Conservation (phyloP, 805 yeast genomes). For the Martiniozyma abietophila region DNA sequence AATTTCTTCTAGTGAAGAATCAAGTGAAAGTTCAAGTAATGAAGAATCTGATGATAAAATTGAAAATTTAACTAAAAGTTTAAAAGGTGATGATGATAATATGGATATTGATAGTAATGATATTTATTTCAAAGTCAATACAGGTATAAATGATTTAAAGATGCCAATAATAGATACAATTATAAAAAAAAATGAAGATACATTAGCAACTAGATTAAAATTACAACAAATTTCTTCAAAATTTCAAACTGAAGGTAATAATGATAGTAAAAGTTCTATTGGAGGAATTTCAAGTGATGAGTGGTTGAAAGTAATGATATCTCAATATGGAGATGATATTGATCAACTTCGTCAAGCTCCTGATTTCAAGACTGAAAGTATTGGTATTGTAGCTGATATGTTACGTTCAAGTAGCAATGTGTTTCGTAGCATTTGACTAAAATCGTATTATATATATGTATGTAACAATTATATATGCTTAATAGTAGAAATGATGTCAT, state of each 20-base stretch:
- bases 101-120: neutral
- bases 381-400: constrained; percentile 11
- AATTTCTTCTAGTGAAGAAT: constrained; percentile 40
- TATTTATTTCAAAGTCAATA: neutral
- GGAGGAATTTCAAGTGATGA: constrained; percentile 5
- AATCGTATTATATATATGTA: no score
- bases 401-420: constrained; percentile 6
- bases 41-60: constrained; percentile 13
- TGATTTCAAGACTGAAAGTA: constrained; percentile 38
- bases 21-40: constrained; percentile 14
- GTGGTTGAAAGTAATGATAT: constrained; percentile 33
- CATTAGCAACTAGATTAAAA: constrained; percentile 5
- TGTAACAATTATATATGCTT: no score
- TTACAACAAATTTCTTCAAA: constrained; percentile 1
- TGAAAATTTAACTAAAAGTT: constrained; percentile 5
- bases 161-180: neutral
- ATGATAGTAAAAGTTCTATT: neutral
- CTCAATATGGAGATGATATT: constrained; percentile 51
- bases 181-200: constrained; percentile 4
- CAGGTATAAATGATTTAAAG: neutral
- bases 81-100: neutral
- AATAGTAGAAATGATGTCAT: no score
- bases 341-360: constrained; percentile 52
- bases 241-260: neutral
- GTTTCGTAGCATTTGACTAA: no score